Conservation (phyloP, 345 rosid genomes). For the Eucalyptus curtisii region DNA sequence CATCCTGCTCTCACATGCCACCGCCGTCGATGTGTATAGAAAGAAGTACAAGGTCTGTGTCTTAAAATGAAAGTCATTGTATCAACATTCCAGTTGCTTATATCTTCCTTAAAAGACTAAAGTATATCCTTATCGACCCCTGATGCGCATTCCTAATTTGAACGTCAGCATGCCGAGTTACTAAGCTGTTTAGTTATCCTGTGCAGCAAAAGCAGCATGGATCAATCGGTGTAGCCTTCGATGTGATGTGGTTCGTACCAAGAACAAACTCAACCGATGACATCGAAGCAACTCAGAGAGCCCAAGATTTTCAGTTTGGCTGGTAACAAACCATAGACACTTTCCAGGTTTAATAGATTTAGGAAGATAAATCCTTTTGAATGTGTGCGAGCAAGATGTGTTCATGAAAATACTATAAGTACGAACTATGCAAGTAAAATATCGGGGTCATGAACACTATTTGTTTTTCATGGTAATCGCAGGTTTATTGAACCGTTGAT, state of each 20-base stretch:
- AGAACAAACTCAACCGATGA: constrained; percentile 40
- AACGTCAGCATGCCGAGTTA: background rate
- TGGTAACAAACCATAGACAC: constrained; percentile 29
- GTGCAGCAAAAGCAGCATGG: constrained; percentile 67
- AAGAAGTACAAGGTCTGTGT: constrained; percentile 59
- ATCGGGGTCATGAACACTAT: background rate
- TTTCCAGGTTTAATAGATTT: background rate
- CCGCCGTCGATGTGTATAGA: constrained; percentile 48
- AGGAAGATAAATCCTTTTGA: background rate
- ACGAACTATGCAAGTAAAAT: background rate
- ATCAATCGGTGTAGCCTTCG: constrained; percentile 55
- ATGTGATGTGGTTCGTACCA: constrained; percentile 82
- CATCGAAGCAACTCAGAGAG: constrained; percentile 77
- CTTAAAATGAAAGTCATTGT: background rate
- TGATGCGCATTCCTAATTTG: background rate
- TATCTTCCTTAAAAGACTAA: background rate
- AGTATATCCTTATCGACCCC: background rate
- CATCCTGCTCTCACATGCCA: constrained; percentile 58
- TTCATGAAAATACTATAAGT: background rate
- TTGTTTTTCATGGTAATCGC: background rate
- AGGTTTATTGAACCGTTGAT: constrained; percentile 91
- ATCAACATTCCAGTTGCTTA: background rate
- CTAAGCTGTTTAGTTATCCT: background rate
- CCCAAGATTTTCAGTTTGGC: constrained; percentile 97
- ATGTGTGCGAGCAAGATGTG: background rate